Conservation (phyloP, 139 green algal species). For the Chlorella vulgaris region DNA sequence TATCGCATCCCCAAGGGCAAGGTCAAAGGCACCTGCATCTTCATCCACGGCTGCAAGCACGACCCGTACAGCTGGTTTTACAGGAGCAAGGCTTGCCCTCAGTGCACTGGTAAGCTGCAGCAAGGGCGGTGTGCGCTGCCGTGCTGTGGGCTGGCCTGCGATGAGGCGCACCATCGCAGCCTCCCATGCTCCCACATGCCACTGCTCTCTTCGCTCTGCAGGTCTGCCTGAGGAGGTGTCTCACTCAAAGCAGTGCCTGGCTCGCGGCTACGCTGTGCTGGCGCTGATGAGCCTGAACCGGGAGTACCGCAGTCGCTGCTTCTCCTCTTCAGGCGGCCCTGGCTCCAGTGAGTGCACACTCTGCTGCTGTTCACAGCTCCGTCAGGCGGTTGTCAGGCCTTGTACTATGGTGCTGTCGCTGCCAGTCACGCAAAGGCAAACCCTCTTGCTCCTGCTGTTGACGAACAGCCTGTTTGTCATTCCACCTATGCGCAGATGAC, state of each 20-base stretch:
- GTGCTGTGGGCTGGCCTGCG: not conserved
- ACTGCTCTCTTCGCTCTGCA: not conserved
- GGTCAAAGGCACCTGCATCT: not conserved
- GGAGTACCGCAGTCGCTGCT: constrained; percentile 13
- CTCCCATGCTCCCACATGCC: not conserved
- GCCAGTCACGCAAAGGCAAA: too few relatives aligned
- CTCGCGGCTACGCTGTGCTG: constrained; percentile 22
- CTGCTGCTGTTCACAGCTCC: not conserved
- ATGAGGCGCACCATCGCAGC: not conserved
- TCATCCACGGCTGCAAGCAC: not conserved
- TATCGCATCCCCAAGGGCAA: not conserved
- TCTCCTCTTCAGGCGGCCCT: not conserved
- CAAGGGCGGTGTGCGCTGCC: not conserved
- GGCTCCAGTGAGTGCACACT: not conserved
- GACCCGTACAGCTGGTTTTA: not conserved
- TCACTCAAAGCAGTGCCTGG: constrained; percentile 34
- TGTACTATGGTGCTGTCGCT: too few relatives aligned
- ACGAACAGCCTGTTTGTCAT: too few relatives aligned
- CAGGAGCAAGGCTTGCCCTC: not conserved
- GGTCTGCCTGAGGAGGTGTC: constrained; percentile 27
- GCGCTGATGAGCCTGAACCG: constrained; percentile 12
- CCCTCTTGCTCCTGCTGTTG: not conserved
- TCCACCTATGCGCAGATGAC: too few relatives aligned
- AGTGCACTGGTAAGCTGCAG: not conserved
- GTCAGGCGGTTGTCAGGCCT: too few relatives aligned